These are phyloP conservation scores for Wickerhamiella pararugosa DNA, from an alignment of 1,139 yeast species.

Conservation along the genomic window DNA sequence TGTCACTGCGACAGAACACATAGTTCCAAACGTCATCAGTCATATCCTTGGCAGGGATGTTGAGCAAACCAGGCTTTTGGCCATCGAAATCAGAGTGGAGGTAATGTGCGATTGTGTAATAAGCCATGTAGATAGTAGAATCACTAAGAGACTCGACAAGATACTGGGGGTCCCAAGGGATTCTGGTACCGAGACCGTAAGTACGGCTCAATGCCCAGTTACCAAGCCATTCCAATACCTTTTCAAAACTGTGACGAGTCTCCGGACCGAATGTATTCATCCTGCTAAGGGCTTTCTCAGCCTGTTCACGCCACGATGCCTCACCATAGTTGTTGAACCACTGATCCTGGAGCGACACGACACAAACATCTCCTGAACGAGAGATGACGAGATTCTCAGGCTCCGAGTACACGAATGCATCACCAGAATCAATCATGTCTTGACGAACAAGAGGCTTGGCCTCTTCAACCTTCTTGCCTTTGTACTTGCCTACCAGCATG, in stretches of 20 bases:
- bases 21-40: constrained; percentile 91
- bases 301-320: constrained; percentile 74
- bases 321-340: constrained; percentile 99
- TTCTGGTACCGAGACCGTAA: constrained; percentile 86
- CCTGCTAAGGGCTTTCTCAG: constrained; percentile 59
- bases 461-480: constrained; percentile 77
- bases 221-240: constrained; percentile 89
- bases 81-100: constrained; percentile 85
- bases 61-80: constrained; percentile 50
- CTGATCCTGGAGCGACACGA: constrained; percentile 95
- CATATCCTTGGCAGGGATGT: constrained; percentile 69
- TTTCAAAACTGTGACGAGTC: constrained; percentile 85
- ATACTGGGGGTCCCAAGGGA: constrained; percentile 95
- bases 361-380: constrained; percentile 93
- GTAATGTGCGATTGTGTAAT: constrained; percentile 79
- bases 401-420: constrained; percentile 83
- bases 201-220: constrained; percentile 98
- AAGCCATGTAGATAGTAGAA: constrained; percentile 92
- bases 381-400: constrained; percentile 85
- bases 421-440: constrained; percentile 61
- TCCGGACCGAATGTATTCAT: constrained; percentile 77
- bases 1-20: constrained; percentile 62
- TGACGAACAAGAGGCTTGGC: constrained; percentile 82
- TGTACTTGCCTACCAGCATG: constrained; percentile 65
- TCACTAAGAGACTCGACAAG: constrained; percentile 92